A percentile compares a stretch with the other conserved stretches of the same genome.
Conservation (phyloP, 352 stramenopile genomes). For the Thraustotheca clavata region DNA sequence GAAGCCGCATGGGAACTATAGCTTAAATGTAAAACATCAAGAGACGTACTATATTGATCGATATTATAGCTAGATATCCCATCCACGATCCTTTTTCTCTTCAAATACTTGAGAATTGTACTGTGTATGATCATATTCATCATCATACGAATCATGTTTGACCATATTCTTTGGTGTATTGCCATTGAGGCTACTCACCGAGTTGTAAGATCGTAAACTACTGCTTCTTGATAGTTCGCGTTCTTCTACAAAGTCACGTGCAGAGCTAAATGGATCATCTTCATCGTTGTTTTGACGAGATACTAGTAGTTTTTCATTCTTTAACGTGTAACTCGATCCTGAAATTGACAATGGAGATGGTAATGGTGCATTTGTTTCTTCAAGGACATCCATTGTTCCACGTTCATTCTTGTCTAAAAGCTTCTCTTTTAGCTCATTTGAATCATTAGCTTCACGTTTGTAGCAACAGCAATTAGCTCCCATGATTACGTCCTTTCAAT, state of each 20-base stretch:
- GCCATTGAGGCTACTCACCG: conserved; percentile 22
- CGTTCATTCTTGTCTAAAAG: conserved; percentile 29
- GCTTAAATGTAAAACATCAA: neutral
- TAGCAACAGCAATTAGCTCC: conserved; percentile 37
- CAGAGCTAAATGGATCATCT: conserved; percentile 16
- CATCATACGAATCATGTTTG: conserved; percentile 18
- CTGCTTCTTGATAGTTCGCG: conserved; percentile 9
- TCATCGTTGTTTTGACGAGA: conserved; percentile 23
- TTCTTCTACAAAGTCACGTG: conserved; percentile 28
- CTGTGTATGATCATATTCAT: conserved; percentile 14
- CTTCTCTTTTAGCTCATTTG: conserved; percentile 41
- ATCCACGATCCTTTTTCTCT: neutral
- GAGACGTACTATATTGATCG: neutral
- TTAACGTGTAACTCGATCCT: conserved; percentile 2
- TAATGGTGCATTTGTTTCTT: neutral
- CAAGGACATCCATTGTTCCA: neutral
- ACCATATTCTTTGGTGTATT: neutral
- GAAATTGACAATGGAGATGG: conserved; percentile 2
- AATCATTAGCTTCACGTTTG: conserved; percentile 28
- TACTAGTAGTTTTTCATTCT: conserved; percentile 1
- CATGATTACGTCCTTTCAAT: conserved; percentile 25
- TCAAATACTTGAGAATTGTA: conserved; percentile 15
- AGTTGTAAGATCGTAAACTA: conserved; percentile 21
- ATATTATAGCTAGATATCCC: conserved; percentile 22
- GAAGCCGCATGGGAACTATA: conserved; percentile 68